These are phyloP conservation scores for Xylariaceae sp. DNA, from an alignment of 2,329 filamentous ascomycete species.

Conservation along the genomic window DNA sequence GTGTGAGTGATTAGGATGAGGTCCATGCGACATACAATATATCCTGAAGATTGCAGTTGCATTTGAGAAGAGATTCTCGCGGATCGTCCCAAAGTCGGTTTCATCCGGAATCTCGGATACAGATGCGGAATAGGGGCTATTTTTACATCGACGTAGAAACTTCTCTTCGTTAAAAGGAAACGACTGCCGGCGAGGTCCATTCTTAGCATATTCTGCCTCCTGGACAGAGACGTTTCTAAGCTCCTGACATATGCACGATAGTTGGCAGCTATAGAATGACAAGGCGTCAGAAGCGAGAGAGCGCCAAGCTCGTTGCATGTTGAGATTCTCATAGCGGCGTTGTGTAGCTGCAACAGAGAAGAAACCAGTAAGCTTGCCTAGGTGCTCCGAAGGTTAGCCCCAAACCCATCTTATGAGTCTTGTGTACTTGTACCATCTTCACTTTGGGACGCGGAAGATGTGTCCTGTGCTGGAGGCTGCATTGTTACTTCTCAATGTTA, in stretches of 20 bases:
- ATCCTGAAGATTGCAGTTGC: background rate
- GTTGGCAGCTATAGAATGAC: background rate
- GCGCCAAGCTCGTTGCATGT: background rate
- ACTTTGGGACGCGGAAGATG: no score
- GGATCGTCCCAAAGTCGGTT: background rate
- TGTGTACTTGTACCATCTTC: no score
- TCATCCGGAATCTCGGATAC: background rate
- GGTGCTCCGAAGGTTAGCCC: no score
- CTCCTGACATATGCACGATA: background rate
- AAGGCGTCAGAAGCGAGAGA: background rate
- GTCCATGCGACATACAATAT: background rate
- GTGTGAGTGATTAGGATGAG: background rate
- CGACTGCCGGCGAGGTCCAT: background rate
- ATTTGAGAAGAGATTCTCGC: background rate
- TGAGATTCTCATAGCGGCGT: background rate
- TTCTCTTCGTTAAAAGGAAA: background rate
- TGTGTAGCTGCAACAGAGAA: background rate
- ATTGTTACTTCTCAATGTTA: no score
- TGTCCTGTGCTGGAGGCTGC: no score
- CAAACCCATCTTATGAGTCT: no score
- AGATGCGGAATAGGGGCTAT: background rate
- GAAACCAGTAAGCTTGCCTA: background rate
- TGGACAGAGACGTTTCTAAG: background rate
- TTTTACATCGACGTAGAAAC: background rate
- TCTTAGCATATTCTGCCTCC: background rate